phyloP scores from a whole-genome alignment of 495 filamentous ascomycete genomes.

The Neurospora terricola region DNA sequence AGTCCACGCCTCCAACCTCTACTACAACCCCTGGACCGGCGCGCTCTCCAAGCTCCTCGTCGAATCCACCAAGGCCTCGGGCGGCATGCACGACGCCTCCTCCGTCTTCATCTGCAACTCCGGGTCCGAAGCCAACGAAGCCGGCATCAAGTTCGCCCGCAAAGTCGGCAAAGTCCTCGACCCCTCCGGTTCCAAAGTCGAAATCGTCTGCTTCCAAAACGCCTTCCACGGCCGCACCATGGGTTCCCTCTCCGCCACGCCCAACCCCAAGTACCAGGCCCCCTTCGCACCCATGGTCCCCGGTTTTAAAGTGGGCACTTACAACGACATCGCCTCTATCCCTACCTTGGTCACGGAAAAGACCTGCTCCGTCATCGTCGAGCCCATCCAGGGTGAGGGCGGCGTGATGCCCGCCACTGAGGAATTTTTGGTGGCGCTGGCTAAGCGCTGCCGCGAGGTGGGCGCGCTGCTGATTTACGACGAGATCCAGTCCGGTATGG shows the following conservation, averaged over 20 bases:
- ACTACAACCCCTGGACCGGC: constrained; percentile 91
- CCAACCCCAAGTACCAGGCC: constrained; percentile 96
- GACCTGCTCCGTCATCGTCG: constrained; percentile 91
- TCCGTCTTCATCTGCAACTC: constrained; percentile 91
- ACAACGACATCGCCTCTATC: constrained; percentile 67
- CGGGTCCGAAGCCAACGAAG: constrained; percentile 92
- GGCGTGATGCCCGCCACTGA: constrained; percentile 76
- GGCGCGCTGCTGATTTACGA: constrained; percentile 87
- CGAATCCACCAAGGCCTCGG: constrained; percentile 58
- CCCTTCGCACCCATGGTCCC: constrained; percentile 94
- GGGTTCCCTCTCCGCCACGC: constrained; percentile 84
- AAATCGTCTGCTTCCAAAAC: constrained; percentile 79
- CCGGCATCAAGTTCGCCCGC: constrained; percentile 90
- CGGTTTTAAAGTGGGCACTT: constrained; percentile 77
- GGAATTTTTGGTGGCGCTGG: constrained; percentile 70
- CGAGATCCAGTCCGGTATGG: constrained; percentile 92
- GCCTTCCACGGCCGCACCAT: constrained; percentile 96
- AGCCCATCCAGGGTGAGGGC: constrained; percentile 96
- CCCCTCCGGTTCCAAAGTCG: constrained; percentile 63
- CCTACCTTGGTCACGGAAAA: constrained; percentile 75
- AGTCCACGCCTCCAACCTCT: constrained; percentile 87
- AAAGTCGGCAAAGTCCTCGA: constrained; percentile 72
- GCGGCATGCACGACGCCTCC: constrained; percentile 70
- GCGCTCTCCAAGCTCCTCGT: constrained; percentile 79
- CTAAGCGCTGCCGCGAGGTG: constrained; percentile 72